phyloP scores from a whole-genome alignment of 2,329 filamentous ascomycete genomes.

The Ophiostoma perfectum region DNA sequence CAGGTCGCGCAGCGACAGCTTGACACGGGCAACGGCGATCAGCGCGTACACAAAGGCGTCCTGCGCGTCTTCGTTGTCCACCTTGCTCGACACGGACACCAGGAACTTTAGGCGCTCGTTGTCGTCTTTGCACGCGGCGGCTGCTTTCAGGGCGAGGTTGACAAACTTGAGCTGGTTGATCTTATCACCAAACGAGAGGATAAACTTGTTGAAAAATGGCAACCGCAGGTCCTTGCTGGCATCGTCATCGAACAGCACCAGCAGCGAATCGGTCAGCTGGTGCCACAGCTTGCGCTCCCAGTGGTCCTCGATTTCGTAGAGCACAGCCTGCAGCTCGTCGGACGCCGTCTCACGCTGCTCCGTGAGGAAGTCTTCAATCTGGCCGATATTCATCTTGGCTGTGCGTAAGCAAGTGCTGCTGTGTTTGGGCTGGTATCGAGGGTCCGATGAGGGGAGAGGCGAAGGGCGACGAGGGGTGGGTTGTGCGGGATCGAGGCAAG shows the following conservation, averaged over 20 bases:
- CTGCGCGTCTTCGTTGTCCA: slow-evolving; percentile 87
- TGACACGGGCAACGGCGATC: slow-evolving; percentile 81
- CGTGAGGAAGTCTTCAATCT: slow-evolving; percentile 85
- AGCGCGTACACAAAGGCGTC: slow-evolving; percentile 94
- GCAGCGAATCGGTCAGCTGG: slow-evolving; percentile 84
- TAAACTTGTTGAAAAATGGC: slow-evolving; percentile 87
- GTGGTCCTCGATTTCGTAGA: slow-evolving; percentile 88
- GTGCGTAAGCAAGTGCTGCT: neutral
- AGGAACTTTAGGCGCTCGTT: slow-evolving; percentile 82
- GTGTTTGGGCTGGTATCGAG: neutral
- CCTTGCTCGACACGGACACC: slow-evolving; percentile 74
- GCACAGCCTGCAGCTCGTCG: slow-evolving; percentile 78
- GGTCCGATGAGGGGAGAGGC: neutral
- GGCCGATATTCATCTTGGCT: slow-evolving; percentile 69
- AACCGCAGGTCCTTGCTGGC: slow-evolving; percentile 80
- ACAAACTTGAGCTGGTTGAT: slow-evolving; percentile 99
- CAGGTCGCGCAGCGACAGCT: slow-evolving; percentile 71
- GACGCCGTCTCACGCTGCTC: slow-evolving; percentile 85
- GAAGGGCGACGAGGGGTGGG: neutral
- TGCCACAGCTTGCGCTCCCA: slow-evolving; percentile 99
- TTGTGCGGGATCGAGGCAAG: neutral
- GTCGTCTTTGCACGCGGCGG: slow-evolving; percentile 79
- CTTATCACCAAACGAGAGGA: slow-evolving; percentile 93
- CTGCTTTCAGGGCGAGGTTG: slow-evolving; percentile 78
- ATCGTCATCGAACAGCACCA: slow-evolving; percentile 80